A percentile compares a stretch with the other conserved stretches of the same genome.
phyloP scores from a whole-genome alignment of 164 flowering plant species.

The Warburgia ugandensis region DNA sequence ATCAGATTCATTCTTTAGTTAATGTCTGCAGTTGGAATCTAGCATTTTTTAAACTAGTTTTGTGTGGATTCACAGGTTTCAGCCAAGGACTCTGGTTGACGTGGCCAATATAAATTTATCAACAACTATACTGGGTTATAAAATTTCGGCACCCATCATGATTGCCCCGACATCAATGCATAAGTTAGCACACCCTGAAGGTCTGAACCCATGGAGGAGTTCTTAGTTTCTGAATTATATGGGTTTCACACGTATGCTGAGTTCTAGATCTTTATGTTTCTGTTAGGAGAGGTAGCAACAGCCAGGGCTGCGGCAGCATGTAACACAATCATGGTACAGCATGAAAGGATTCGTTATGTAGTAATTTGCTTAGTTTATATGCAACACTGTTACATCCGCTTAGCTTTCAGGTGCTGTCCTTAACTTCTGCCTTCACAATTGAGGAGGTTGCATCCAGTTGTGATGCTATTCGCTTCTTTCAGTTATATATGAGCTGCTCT shows the following conservation, averaged over 20 bases:
- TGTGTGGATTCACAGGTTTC: slow-evolving; percentile 63
- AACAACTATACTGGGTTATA: slow-evolving; percentile 49
- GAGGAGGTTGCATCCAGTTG: slow-evolving; percentile 91
- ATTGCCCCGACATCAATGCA: slow-evolving; percentile 72
- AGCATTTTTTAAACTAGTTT: not conserved
- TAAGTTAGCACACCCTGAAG: slow-evolving; percentile 68
- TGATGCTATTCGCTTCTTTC: slow-evolving; percentile 64
- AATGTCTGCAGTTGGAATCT: no score
- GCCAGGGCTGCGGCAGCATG: slow-evolving; percentile 77
- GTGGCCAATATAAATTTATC: slow-evolving; percentile 62
- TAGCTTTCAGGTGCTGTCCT: slow-evolving; percentile 73
- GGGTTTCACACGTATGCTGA: no score
- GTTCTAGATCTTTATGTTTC: slow-evolving; percentile 1
- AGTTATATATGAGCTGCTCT: slow-evolving; percentile 52
- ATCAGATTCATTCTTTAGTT: not conserved
- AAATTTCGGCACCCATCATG: slow-evolving; percentile 61
- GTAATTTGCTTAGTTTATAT: no score
- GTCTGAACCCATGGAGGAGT: slow-evolving; percentile 14
- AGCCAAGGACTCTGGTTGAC: slow-evolving; percentile 68
- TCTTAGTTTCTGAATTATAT: not conserved
- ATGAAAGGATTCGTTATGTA: no score
- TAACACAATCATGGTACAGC: slow-evolving; percentile 78
- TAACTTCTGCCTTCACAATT: slow-evolving; percentile 41
- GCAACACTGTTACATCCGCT: no score
- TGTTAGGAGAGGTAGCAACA: slow-evolving; percentile 73